Evolutionary conservation across 1,284 basidiomycete species (phyloP).

Genomic region (Sporisorium scitamineum): DNA sequence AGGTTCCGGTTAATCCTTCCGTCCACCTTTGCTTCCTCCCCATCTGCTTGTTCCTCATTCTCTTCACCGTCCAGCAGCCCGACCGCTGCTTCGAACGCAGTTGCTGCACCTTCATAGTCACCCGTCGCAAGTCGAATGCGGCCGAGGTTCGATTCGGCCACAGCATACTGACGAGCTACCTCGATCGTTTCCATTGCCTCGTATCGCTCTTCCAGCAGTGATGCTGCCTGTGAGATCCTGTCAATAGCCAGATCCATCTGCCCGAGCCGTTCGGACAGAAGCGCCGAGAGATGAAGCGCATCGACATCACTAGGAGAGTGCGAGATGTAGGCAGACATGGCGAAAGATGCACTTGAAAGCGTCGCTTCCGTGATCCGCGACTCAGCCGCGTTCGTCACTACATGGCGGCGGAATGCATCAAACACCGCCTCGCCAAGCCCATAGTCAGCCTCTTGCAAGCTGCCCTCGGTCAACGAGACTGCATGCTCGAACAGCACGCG

Average conservation of each 20-base stretch:
- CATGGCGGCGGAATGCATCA: slow-evolving; percentile 70
- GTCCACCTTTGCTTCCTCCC: slow-evolving; percentile 67
- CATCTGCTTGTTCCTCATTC: slow-evolving; percentile 68
- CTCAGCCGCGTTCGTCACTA: slow-evolving; percentile 72
- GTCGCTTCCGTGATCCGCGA: slow-evolving; percentile 9
- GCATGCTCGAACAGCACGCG: slow-evolving; percentile 85
- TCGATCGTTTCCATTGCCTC: slow-evolving; percentile 84
- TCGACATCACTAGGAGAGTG: slow-evolving; percentile 78
- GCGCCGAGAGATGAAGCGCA: slow-evolving; percentile 85
- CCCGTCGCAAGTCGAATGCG: slow-evolving; percentile 78
- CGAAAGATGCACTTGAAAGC: slow-evolving; percentile 76
- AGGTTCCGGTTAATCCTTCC: slow-evolving; percentile 1
- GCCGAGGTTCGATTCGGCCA: slow-evolving; percentile 85
- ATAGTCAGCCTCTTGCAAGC: slow-evolving; percentile 83
- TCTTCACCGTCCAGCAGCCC: slow-evolving; percentile 76
- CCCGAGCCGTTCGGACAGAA: slow-evolving; percentile 86
- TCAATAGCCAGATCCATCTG: slow-evolving; percentile 77
- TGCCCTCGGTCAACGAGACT: slow-evolving; percentile 77
- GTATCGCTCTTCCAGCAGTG: slow-evolving; percentile 84
- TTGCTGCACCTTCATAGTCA: slow-evolving; percentile 76
- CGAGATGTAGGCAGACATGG: slow-evolving; percentile 81
- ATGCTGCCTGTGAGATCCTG: slow-evolving; percentile 77
- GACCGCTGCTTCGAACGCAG: slow-evolving; percentile 79
- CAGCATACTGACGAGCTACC: slow-evolving; percentile 82
- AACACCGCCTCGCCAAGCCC: slow-evolving; percentile 80